Conservation (phyloP, 1,139 yeast species). For the Hyphopichia wangnamkhiaoensis region DNA sequence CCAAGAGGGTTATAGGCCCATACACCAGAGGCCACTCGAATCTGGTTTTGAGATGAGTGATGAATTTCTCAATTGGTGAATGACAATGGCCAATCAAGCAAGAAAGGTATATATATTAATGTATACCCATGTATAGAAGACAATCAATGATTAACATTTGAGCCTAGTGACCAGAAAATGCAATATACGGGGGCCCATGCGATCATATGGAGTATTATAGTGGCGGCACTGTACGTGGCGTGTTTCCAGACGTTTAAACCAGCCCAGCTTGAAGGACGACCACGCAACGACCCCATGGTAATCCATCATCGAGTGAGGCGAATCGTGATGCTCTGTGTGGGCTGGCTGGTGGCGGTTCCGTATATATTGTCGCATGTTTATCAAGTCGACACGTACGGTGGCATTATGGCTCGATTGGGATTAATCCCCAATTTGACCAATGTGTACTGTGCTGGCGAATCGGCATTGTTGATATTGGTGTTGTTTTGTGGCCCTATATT, state of each 20-base stretch:
- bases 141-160: neutral
- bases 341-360: constrained; percentile 30
- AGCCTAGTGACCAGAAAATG: neutral
- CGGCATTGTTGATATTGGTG: constrained; percentile 27
- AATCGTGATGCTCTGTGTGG: constrained; percentile 32
- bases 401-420: neutral
- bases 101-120: neutral
- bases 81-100: neutral
- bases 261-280: constrained; percentile 16
- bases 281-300: constrained; percentile 50
- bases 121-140: too few relatives aligned
- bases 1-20: neutral
- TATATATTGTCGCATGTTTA: constrained; percentile 14
- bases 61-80: neutral
- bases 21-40: neutral
- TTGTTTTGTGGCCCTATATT: constrained; percentile 63
- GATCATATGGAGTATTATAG: constrained; percentile 10
- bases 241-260: constrained; percentile 38
- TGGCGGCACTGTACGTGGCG: constrained; percentile 45
- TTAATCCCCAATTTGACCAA: neutral
- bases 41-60: too few relatives aligned
- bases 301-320: constrained; percentile 39
- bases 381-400: neutral
- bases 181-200: neutral
- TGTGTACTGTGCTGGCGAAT: neutral